Base-by-base conservation (phyloP, 2,329 filamentous ascomycete species). In the Thelonectria blattea region DNA sequence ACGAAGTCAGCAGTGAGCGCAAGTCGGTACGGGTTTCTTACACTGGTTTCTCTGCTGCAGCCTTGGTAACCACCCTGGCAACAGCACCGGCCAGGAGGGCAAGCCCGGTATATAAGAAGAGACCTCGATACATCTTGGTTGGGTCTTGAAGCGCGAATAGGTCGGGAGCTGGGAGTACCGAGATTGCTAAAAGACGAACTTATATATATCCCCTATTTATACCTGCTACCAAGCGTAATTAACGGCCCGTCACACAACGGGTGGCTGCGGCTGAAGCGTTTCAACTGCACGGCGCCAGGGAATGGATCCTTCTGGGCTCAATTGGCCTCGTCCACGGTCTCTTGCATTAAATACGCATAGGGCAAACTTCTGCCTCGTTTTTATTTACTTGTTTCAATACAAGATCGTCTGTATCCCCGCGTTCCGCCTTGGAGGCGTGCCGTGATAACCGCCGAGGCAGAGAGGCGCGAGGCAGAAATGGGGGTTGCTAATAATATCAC, bases 31-130 rank as follows among this genome's bases (percentile, higher is more conserved):
- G 27, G 24, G 5, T 34, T 2, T 30, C 56, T 58, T 54, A 54
- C 56, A 58, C 56, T 12, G 56, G 56, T 18, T 58, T 58, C 10
- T 39, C 39, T 8, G 52, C 15, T 5, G 30, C 22, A 5, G 32
- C 45, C 24, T 49, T 56, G 15, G 52, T 17, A 10, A 56, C 12
- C 3, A 56, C 32, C 1, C 43, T 34, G 20, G 52, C 52, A 34
- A 56, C 6, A 2, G 45, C 43, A 7, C 30, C 32, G 18, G 34
- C 32, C 10, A 22, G 32, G 1, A 56, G 34, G 34, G 14, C 34
- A 42, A 48, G 47, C 18, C 45, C 34, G 15, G 45, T 18, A 20
- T 5, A 56, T 5, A 56, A 17, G 4, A 32, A 56, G 17, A 27
- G 3, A n/a, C 18, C 49, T 48, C 10, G 20, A 22, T 18, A 18